Base-by-base conservation (phyloP, 139 green algal species). In the Penium margaritaceum region DNA sequence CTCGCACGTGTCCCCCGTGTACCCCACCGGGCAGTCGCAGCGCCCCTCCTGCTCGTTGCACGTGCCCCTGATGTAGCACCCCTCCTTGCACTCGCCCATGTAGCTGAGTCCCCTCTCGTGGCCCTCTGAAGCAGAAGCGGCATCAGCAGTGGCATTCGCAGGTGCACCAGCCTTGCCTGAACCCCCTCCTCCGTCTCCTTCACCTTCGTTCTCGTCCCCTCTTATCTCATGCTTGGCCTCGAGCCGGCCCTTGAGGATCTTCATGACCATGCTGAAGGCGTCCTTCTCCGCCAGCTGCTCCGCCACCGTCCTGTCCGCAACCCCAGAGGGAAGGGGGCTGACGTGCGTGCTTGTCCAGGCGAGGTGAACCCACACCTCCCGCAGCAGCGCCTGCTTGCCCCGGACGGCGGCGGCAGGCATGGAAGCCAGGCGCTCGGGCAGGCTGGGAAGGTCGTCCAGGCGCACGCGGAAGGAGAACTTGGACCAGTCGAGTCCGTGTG, bases 21-120 rank as follows among this genome's bases (percentile, higher is more conserved):
- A 63, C 1, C 66, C 34, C 1, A 15, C 37, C 5, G 32, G 47
- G 34, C 66, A 73, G 47, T 73, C 66, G 34, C 66, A 73, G 32
- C 47, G 35, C 12, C 24, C 46, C 5, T 46, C 30, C 51, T 73
- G 38, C 51, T 73, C 66, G 66, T 73, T 73, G 34, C 66, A 73
- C 1, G 63, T 70, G 60, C 60, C 60, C 21, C 38, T n/a, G 15
- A 21, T 36, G 24, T 34, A 70, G 47, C 47, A 60, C 0, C n/a
- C 14, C 47, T 60, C 47, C 5, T 60, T 60, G 30, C 47, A 60
- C n/a, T n/a, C n/a, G n/a, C n/a, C n/a, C n/a, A n/a, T n/a, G n/a
- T n/a, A n/a, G n/a, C n/a, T n/a, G n/a, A n/a, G n/a, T n/a, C n/a
- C n/a, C n/a, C n/a, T n/a, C n/a, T n/a, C n/a, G n/a, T n/a, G n/a